phyloP scores from a whole-genome alignment of 441 rosid species.

The Populus hybrid region DNA sequence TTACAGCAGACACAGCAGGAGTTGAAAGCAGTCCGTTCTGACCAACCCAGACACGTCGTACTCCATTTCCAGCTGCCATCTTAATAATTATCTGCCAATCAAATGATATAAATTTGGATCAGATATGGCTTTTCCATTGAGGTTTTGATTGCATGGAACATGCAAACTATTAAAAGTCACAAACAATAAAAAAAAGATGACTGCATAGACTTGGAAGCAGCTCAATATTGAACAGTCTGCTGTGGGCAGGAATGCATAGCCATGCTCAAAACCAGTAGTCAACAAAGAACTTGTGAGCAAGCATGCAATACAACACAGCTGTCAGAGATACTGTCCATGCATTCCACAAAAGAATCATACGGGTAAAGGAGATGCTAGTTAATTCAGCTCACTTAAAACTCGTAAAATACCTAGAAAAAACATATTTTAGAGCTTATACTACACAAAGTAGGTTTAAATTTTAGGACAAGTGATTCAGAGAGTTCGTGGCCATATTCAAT shows the following conservation, averaged over 20 bases:
- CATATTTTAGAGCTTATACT: background rate
- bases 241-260: background rate
- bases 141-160: background rate
- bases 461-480: background rate
- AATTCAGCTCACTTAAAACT: no score
- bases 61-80: constrained; percentile 98
- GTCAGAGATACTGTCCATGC: background rate
- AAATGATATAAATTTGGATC: constrained; percentile 2
- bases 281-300: background rate
- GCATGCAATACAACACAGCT: background rate
- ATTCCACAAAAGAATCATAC: background rate
- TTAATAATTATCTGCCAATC: constrained; percentile 71
- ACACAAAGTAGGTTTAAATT: background rate
- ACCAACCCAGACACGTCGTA: constrained; percentile 89
- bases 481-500: background rate
- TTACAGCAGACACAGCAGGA: constrained; percentile 97
- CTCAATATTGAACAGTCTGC: background rate
- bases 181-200: background rate
- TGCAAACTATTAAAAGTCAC: background rate
- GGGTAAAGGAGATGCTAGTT: background rate
- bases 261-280: background rate
- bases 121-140: background rate
- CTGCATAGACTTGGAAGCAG: background rate
- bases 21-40: constrained; percentile 92
- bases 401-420: background rate